These are phyloP conservation scores for Epichloe festucae DNA, from an alignment of 2,329 filamentous ascomycete genomes.

Conservation along the genomic window DNA sequence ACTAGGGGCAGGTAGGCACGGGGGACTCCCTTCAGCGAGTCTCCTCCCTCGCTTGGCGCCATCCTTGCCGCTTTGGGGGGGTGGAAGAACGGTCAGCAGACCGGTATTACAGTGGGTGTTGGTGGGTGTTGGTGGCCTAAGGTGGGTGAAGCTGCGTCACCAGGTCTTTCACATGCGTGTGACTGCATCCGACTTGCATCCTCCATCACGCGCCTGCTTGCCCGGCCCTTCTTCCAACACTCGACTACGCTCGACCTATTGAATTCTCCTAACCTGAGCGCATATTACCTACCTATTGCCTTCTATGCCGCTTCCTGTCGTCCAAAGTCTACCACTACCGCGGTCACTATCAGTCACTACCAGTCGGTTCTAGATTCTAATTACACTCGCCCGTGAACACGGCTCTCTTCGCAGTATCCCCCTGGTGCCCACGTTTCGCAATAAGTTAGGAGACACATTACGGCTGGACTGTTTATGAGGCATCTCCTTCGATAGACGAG, in stretches of 20 bases:
- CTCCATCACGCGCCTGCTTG: neutral
- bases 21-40: neutral
- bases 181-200: neutral
- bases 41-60: neutral
- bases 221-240: neutral
- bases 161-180: neutral
- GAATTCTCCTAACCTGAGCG: neutral
- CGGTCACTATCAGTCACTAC: no score
- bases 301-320: neutral
- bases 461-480: no score
- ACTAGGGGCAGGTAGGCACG: no score
- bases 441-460: no score
- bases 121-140: no score
- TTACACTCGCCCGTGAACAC: no score
- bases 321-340: no score
- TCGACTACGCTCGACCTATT: neutral
- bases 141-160: neutral
- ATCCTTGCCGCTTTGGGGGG: neutral
- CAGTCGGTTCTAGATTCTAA: no score
- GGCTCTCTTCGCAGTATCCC: no score
- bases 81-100: slow-evolving; percentile 1
- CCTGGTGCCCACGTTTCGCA: no score
- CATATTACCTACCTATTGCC: neutral
- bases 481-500: no score
- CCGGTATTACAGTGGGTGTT: neutral